Conservation (phyloP, 2,329 filamentous ascomycete species). For the Scolecobasidium constrictum region DNA sequence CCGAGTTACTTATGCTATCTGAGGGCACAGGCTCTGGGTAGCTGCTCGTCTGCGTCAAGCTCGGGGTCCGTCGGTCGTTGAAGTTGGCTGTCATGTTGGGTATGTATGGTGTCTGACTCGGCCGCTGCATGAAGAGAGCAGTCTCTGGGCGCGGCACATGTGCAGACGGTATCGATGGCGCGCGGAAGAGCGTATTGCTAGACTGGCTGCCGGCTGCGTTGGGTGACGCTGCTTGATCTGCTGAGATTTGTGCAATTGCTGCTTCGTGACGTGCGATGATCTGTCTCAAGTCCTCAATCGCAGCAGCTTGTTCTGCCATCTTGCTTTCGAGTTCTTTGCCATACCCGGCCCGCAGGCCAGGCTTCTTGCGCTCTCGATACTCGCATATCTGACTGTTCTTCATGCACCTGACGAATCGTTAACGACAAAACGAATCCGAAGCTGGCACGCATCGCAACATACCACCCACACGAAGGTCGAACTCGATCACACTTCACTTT, state of each 20-base stretch:
- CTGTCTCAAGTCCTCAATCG: conserved; percentile 32
- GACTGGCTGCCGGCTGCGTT: conserved; percentile 18
- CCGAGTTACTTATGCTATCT: conserved; percentile 11
- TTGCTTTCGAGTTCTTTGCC: conserved; percentile 50
- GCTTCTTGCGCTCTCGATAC: conserved; percentile 62
- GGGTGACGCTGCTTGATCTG: conserved; percentile 13
- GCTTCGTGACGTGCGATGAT: conserved; percentile 34
- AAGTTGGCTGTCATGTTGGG: conserved; percentile 17
- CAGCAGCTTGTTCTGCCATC: conserved; percentile 18
- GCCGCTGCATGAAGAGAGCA: conserved; percentile 35
- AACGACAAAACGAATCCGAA: background rate
- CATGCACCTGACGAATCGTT: conserved; percentile 33
- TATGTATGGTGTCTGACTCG: conserved; percentile 22
- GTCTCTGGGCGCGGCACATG: conserved; percentile 33
- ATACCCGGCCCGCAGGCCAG: conserved; percentile 50
- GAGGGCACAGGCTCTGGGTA: conserved; percentile 10
- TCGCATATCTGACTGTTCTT: conserved; percentile 56
- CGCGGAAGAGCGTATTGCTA: conserved; percentile 23
- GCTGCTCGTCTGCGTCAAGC: conserved; percentile 9
- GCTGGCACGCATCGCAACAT: background rate
- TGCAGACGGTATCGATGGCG: conserved; percentile 26
- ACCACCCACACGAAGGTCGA: conserved; percentile 64
- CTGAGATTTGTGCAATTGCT: conserved; percentile 32
- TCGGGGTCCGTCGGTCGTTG: conserved; percentile 6
- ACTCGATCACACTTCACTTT: conserved; percentile 66